These are phyloP conservation scores for Ophiobolus disseminans DNA, from an alignment of 2,329 filamentous ascomycete genomes.

Conservation along the genomic window DNA sequence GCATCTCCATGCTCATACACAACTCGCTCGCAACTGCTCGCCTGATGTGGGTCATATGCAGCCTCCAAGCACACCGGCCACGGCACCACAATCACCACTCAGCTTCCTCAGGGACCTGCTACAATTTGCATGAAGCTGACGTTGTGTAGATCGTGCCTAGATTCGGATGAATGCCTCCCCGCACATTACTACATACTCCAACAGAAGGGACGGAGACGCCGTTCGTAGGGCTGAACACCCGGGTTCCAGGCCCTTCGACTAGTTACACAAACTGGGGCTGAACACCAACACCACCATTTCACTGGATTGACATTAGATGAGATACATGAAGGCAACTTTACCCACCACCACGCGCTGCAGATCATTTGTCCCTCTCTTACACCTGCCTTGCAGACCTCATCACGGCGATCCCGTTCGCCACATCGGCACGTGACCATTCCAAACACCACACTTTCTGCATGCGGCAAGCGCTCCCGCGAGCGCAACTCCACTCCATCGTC, in stretches of 20 bases:
- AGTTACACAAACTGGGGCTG: constrained; percentile 9
- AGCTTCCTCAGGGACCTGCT: not conserved
- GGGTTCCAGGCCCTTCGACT: constrained; percentile 11
- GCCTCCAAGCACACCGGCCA: not conserved
- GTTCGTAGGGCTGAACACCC: constrained; percentile 15
- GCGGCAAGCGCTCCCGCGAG: not conserved
- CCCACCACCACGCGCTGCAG: not conserved
- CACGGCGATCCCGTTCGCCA: constrained; percentile 8
- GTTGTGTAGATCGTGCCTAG: not conserved
- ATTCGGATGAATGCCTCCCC: constrained; percentile 8
- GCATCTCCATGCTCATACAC: not conserved
- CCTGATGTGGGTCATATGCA: constrained; percentile 1
- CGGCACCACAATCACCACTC: not conserved
- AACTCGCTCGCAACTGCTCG: not conserved
- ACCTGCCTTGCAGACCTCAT: not conserved
- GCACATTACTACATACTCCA: constrained; percentile 2
- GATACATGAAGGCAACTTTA: not conserved
- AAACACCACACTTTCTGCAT: not conserved
- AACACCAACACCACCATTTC: not conserved
- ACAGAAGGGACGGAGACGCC: constrained; percentile 11
- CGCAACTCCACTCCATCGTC: not conserved
- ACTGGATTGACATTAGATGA: constrained; percentile 1
- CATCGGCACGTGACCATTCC: constrained; percentile 1
- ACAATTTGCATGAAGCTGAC: not conserved
- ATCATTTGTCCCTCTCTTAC: not conserved